These are phyloP conservation scores for Heliocybe sulcata DNA, from an alignment of 1,284 basidiomycete genomes.

Conservation along the genomic window DNA sequence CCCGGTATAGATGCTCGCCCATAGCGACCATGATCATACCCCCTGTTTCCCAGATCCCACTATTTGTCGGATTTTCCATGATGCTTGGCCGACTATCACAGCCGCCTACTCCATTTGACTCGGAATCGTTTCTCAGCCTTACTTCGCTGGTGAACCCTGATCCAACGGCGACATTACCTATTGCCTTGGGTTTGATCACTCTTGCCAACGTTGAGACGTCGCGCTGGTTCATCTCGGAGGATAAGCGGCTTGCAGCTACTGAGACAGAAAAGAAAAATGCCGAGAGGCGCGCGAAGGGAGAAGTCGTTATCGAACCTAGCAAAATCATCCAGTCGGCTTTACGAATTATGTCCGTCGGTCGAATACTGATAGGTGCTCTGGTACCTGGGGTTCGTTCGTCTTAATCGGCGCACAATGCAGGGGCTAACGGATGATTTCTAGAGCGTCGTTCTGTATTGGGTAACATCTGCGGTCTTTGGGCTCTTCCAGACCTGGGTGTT, in stretches of 20 bases:
- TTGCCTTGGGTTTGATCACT: slow-evolving; percentile 65
- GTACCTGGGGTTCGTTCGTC: slow-evolving; percentile 63
- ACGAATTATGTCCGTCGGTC: slow-evolving; percentile 55
- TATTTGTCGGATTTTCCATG: slow-evolving; percentile 63
- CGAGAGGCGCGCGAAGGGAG: slow-evolving; percentile 26
- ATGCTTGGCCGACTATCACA: slow-evolving; percentile 50
- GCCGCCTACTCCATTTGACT: slow-evolving; percentile 58
- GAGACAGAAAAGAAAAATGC: slow-evolving; percentile 34
- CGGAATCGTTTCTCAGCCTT: slow-evolving; percentile 69
- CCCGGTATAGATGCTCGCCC: slow-evolving; percentile 51
- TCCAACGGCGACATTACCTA: slow-evolving; percentile 61
- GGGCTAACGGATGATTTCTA: slow-evolving; percentile 22
- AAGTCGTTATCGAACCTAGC: slow-evolving; percentile 38
- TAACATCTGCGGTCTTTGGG: slow-evolving; percentile 76
- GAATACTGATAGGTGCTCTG: slow-evolving; percentile 72
- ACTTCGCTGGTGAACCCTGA: slow-evolving; percentile 66
- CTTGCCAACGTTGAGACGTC: slow-evolving; percentile 74
- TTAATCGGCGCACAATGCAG: neutral
- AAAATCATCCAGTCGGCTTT: slow-evolving; percentile 57
- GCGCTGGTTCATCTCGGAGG: slow-evolving; percentile 57
- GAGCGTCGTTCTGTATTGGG: slow-evolving; percentile 81
- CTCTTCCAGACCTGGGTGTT: slow-evolving; percentile 74
- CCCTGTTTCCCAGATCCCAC: slow-evolving; percentile 60
- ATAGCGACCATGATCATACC: slow-evolving; percentile 55
- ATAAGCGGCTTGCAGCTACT: slow-evolving; percentile 43